Evolutionary conservation across 768 basidiomycete genomes (phyloP).

Genomic region (Boletus sensibilis): DNA sequence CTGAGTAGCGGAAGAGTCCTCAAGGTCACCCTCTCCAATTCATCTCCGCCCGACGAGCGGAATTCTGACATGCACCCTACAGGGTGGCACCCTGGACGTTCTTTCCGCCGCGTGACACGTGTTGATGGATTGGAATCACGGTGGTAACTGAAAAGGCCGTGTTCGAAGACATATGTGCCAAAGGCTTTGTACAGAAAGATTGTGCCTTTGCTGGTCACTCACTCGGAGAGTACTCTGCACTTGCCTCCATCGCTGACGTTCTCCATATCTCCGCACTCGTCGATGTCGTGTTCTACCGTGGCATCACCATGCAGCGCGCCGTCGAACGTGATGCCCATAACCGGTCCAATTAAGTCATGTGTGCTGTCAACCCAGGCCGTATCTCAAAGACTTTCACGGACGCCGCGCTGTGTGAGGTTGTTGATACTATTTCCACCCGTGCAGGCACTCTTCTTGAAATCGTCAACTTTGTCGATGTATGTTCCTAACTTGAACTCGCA

Average conservation of each 20-base stretch:
- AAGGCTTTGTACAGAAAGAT: conserved; percentile 89
- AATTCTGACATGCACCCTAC: neutral
- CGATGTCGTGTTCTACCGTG: conserved; percentile 98
- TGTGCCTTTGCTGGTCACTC: conserved; percentile 98
- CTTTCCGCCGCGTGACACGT: conserved; percentile 79
- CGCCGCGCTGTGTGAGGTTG: conserved; percentile 93
- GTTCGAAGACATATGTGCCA: conserved; percentile 96
- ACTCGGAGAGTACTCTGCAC: conserved; percentile 96
- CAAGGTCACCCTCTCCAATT: conserved; percentile 54
- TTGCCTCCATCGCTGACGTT: conserved; percentile 96
- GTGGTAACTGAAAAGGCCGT: conserved; percentile 98
- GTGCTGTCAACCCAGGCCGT: conserved; percentile 96
- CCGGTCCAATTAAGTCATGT: conserved; percentile 97
- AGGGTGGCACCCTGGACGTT: conserved; percentile 92
- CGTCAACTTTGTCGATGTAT: conserved; percentile 91
- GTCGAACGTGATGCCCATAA: conserved; percentile 93
- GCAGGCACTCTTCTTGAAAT: conserved; percentile 91
- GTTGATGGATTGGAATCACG: conserved; percentile 88
- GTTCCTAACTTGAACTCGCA: conserved; percentile 11
- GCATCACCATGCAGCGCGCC: conserved; percentile 99
- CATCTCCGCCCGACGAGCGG: neutral
- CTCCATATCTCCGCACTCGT: conserved; percentile 94
- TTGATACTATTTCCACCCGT: conserved; percentile 78
- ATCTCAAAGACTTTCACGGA: conserved; percentile 95
- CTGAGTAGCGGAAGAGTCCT: conserved; percentile 77